Percentiles rank a stretch among this genome's conserved stretches.
Conservation (phyloP, 805 yeast species). For the Metschnikowia similis region DNA sequence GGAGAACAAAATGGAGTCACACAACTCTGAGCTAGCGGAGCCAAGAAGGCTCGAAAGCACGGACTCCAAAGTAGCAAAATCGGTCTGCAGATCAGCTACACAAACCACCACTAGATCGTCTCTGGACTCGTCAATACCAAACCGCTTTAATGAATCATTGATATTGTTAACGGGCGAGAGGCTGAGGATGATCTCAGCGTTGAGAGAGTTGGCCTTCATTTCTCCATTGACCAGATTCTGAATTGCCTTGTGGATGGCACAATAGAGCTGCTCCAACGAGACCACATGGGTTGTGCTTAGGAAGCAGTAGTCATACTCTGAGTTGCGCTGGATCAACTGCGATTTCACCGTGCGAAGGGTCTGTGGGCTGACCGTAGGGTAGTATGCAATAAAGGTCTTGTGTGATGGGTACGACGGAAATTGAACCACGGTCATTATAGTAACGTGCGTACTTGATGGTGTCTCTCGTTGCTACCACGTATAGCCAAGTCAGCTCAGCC, state of each 20-base stretch:
- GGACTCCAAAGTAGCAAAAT: conserved; percentile 21
- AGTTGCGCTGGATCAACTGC: conserved; percentile 42
- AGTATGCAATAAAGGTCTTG: conserved; percentile 40
- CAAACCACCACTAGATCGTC: conserved; percentile 49
- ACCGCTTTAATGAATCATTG: conserved; percentile 63
- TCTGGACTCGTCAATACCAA: conserved; percentile 59
- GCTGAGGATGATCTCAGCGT: conserved; percentile 68
- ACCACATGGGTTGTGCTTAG: conserved; percentile 56
- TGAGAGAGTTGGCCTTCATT: conserved; percentile 60
- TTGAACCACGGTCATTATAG: conserved; percentile 1
- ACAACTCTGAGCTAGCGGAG: conserved; percentile 11
- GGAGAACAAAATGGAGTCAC: conserved; percentile 21
- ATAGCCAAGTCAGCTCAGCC: too few species aligned
- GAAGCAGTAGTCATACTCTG: conserved; percentile 57
- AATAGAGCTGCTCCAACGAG: conserved; percentile 57
- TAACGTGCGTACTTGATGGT: not conserved
- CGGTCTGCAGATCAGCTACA: conserved; percentile 26
- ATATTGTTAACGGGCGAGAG: conserved; percentile 69
- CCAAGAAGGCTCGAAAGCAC: conserved; percentile 22
- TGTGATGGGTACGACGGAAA: conserved; percentile 48
- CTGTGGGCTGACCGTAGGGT: conserved; percentile 40
- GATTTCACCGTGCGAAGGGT: conserved; percentile 38
- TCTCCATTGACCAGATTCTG: conserved; percentile 44
- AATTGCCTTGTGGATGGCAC: conserved; percentile 59
- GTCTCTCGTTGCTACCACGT: too few species aligned